Percentiles rank a stretch among this genome's conserved stretches.
phyloP scores from a whole-genome alignment of 257 asterid species.

The Penstemon newberryi region DNA sequence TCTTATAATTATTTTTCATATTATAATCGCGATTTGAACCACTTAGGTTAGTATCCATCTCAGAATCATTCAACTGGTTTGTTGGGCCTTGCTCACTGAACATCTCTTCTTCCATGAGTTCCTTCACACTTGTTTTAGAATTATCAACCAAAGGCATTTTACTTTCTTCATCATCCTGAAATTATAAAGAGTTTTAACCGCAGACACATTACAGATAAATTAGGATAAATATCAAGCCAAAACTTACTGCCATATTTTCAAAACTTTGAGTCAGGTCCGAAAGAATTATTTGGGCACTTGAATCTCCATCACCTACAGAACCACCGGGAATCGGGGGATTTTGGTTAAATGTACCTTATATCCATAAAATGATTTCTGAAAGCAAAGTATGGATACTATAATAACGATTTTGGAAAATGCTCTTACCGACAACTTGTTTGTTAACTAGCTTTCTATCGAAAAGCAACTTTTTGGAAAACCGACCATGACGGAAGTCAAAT shows the following conservation, averaged over 20 bases:
- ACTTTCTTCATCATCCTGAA: conserved; percentile 54
- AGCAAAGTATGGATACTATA: neutral
- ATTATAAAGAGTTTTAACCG: conserved; percentile 6
- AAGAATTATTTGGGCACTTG: conserved; percentile 28
- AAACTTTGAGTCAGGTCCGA: conserved; percentile 28
- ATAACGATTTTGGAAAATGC: conserved; percentile 1
- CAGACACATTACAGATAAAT: conserved; percentile 17
- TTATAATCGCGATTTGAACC: conserved; percentile 33
- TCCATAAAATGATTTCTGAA: conserved; percentile 15
- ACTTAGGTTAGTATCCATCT: conserved; percentile 32
- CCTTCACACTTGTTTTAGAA: conserved; percentile 72
- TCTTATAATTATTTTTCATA: conserved; percentile 43
- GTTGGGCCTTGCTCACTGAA: conserved; percentile 42
- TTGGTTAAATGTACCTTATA: neutral
- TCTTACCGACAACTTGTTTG: conserved; percentile 58
- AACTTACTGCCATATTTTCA: conserved; percentile 44
- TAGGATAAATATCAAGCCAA: conserved; percentile 5
- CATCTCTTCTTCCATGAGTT: conserved; percentile 96
- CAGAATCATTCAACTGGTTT: conserved; percentile 38
- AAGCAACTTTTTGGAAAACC: conserved; percentile 67
- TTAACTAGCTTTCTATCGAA: conserved; percentile 57
- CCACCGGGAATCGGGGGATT: neutral
- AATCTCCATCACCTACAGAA: conserved; percentile 43
- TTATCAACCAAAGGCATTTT: conserved; percentile 36
- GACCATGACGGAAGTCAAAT: conserved; percentile 77